phyloP scores from a whole-genome alignment of 257 asterid species.

The Paraleonurus japonicus region DNA sequence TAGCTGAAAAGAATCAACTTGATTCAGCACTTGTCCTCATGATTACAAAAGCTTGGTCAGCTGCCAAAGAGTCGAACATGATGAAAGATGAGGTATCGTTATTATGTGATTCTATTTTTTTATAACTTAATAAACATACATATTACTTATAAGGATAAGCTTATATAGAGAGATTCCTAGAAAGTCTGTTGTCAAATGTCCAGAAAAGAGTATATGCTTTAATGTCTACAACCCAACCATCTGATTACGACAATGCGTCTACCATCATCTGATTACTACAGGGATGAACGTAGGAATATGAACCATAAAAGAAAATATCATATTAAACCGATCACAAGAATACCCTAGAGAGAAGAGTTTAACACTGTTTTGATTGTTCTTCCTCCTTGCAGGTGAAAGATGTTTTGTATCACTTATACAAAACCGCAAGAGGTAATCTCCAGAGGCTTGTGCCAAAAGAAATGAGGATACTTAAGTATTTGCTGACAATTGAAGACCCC shows the following conservation, averaged over 20 bases:
- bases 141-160: neutral
- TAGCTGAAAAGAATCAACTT: slow-evolving; percentile 83
- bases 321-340: neutral
- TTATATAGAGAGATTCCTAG: neutral
- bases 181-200: neutral
- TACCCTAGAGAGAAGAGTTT: neutral
- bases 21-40: slow-evolving; percentile 85
- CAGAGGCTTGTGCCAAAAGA: slow-evolving; percentile 94
- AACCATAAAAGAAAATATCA: neutral
- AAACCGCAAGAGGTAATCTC: slow-evolving; percentile 66
- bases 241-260: neutral
- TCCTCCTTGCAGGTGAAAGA: slow-evolving; percentile 65
- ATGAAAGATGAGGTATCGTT: slow-evolving; percentile 69
- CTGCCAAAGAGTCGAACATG: slow-evolving; percentile 89
- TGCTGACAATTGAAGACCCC: slow-evolving; percentile 81
- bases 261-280: neutral
- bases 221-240: neutral
- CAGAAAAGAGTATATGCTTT: neutral
- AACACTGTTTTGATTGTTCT: neutral
- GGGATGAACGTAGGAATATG: neutral
- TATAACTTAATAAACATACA: neutral
- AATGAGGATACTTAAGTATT: slow-evolving; percentile 79
- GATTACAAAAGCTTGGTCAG: slow-evolving; percentile 96
- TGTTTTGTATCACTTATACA: slow-evolving; percentile 70
- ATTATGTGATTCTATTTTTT: slow-evolving; percentile 8